Evolutionary conservation across 305 asterid species (phyloP).

Genomic region (Solanum hybrid): DNA sequence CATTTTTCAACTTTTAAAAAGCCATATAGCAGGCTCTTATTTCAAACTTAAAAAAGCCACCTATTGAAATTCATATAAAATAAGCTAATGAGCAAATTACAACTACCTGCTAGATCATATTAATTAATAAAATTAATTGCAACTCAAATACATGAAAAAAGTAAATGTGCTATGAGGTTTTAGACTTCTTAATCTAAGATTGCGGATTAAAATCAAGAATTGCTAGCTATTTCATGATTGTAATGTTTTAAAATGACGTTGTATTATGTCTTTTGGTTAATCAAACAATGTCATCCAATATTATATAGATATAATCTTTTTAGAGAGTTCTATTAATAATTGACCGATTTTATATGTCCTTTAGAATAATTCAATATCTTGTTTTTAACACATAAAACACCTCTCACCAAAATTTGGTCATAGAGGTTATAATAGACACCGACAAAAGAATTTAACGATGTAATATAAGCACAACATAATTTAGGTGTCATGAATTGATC

Average conservation of each 20-base stretch:
- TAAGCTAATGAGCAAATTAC: not conserved
- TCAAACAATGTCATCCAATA: not conserved
- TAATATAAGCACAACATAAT: not conserved
- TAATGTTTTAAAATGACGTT: too few species aligned
- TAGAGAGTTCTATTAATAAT: not conserved
- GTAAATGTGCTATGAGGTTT: not conserved
- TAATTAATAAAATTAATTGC: too few species aligned
- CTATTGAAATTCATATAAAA: too few species aligned
- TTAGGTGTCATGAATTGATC: not conserved
- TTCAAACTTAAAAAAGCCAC: not conserved
- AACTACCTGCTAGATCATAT: not conserved
- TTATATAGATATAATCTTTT: not conserved
- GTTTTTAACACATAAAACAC: not conserved
- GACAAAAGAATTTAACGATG: not conserved
- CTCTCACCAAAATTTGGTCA: not conserved
- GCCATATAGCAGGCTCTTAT: not conserved
- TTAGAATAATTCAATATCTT: too few species aligned
- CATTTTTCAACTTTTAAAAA: not conserved
- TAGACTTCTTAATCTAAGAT: not conserved
- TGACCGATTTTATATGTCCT: too few species aligned
- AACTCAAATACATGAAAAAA: not conserved
- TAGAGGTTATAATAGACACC: not conserved
- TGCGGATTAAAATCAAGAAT: not conserved
- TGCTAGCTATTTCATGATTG: not conserved
- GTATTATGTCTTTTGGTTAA: not conserved